phyloP scores from a whole-genome alignment of 176 grass and related monocot species.

The Zoysia pacifica region DNA sequence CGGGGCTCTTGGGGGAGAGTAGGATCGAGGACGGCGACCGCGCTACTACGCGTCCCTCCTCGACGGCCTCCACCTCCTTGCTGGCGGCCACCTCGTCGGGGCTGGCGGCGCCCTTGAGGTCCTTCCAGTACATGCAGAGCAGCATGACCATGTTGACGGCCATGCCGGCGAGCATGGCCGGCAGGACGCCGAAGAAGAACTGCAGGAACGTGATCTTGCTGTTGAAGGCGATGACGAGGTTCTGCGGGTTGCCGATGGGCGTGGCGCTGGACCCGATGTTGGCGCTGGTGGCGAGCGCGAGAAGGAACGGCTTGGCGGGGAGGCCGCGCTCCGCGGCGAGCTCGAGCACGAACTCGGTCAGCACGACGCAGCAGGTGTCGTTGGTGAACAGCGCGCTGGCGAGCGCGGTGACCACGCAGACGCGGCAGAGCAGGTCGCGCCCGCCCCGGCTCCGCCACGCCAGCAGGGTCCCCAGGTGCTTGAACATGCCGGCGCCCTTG shows the following conservation, averaged over 20 bases:
- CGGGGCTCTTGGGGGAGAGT: constrained; percentile 45
- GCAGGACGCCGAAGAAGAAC: constrained; percentile 70
- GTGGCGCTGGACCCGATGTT: constrained; percentile 90
- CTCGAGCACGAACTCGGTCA: constrained; percentile 91
- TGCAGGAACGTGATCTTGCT: constrained; percentile 71
- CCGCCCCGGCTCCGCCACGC: constrained; percentile 87
- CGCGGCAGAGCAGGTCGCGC: constrained; percentile 81
- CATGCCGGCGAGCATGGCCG: constrained; percentile 83
- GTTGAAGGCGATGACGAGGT: constrained; percentile 89
- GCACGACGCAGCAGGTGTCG: constrained; percentile 88
- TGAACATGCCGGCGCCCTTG: constrained; percentile 88
- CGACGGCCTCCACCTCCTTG: constrained; percentile 46
- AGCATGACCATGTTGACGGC: constrained; percentile 67
- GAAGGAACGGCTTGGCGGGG: constrained; percentile 76
- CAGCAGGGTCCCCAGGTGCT: constrained; percentile 65
- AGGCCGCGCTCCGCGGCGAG: constrained; percentile 79
- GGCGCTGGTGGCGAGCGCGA: constrained; percentile 84
- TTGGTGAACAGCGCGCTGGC: constrained; percentile 92
- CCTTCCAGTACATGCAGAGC: constrained; percentile 77
- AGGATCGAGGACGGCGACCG: constrained; percentile 36
- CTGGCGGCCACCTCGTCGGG: constrained; percentile 14
- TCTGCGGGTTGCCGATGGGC: constrained; percentile 99
- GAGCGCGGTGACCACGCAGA: constrained; percentile 87
- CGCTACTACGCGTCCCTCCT: constrained; percentile 38
- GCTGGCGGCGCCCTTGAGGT: constrained; percentile 40